Evolutionary conservation across 768 basidiomycete species (phyloP), one percentile per base, ranked within the genome.

Genomic region (Paxillus involutus): DNA sequence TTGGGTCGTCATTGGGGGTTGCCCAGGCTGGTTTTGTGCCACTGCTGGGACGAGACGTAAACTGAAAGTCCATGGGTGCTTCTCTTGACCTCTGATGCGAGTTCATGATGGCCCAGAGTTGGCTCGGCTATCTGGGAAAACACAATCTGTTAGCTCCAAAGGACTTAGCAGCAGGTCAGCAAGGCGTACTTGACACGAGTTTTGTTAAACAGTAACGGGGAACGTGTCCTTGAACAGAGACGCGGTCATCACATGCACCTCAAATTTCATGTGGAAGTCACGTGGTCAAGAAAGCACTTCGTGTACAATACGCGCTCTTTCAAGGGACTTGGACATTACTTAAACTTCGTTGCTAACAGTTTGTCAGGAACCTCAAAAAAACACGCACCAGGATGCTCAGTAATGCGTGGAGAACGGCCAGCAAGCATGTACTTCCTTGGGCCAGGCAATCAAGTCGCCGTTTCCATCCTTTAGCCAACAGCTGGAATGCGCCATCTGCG

Each of bases 51-150:
- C 89, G 79, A 59, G 84, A 83, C 9, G 90, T 92, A 75, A 86
- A 92, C 67, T 92, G 84, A 70, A 85, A 94, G 70, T 94, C 91
- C 91, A 94, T 94, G 4, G 91, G 91, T 3, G 86, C 88, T 65
- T 92, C 91, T 46, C 76, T 89, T 12, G 86, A 88, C 61, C 86
- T 80, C 51, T 52, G 57, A 21, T 56, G 69, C 57, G 52, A 40
- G 56, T 63, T 59, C 69, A 71, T 70, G 19, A 37, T 47, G 52
- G n/a, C 44, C 47, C 43, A 53, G 19, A 33, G 51, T 33, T 26
- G 32, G 55, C 36, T 37, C 17, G 43, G 17, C 16, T 13, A 24
- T 26, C 51, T 55, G 35, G n/a, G 45, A 52, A 42, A n/a, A 17
- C 44, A 16, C 3, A 32, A 21, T 47, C 2, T 8, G 41, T 41